Conservation (phyloP, 768 basidiomycete genomes). For the Suillus brevipes region DNA sequence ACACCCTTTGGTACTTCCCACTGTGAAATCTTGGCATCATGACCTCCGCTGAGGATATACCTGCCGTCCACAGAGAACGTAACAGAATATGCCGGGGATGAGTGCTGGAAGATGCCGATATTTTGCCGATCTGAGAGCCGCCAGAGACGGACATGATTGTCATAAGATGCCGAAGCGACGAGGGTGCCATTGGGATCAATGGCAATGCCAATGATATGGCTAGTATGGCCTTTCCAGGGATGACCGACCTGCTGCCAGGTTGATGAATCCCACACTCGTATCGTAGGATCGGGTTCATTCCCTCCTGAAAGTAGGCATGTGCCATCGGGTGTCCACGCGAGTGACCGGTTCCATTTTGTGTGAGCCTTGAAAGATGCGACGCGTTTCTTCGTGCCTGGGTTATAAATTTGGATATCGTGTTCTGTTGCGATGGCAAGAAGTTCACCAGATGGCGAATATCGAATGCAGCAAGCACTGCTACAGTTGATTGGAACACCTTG, state of each 20-base stretch:
- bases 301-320: neutral
- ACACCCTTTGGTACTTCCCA: neutral
- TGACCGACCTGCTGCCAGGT: neutral
- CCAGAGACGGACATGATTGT: neutral
- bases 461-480: too few relatives aligned
- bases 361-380: neutral
- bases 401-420: neutral
- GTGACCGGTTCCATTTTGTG: too few relatives aligned
- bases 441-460: neutral
- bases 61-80: neutral
- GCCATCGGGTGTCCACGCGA: neutral
- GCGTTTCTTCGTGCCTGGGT: neutral
- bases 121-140: neutral
- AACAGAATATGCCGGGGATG: fast-evolving
- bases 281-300: neutral
- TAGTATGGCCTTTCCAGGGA: neutral
- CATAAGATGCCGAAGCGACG: neutral
- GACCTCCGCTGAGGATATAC: neutral
- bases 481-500: neutral
- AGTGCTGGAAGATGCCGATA: neutral
- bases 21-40: neutral
- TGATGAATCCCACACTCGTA: neutral
- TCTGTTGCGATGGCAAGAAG: neutral
- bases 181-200: neutral
- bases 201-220: too few relatives aligned